These are phyloP conservation scores for Boletales sp. DNA, from an alignment of 768 basidiomycete species.

Conservation along the genomic window DNA sequence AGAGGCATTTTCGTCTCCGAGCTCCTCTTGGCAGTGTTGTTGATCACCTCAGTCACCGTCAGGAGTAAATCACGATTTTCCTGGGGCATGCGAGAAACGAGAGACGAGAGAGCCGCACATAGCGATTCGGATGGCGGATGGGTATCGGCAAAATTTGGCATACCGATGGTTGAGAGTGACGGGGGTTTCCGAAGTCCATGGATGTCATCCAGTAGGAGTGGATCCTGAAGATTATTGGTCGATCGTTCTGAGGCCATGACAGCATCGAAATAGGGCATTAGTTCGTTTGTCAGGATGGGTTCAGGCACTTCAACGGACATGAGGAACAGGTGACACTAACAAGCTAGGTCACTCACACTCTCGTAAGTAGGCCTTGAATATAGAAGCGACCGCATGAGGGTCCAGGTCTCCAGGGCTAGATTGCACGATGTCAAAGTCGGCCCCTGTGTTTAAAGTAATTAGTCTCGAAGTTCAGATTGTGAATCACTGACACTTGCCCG, in stretches of 20 bases:
- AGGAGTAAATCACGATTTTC: constrained; percentile 84
- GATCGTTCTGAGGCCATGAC: constrained; percentile 57
- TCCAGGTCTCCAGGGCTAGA: constrained; percentile 85
- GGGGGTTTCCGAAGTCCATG: constrained; percentile 65
- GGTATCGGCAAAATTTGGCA: constrained; percentile 61
- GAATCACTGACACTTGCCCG: constrained; percentile 41
- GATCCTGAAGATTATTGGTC: constrained; percentile 26
- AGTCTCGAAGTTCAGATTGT: neutral
- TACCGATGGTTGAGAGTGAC: constrained; percentile 73
- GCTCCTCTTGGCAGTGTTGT: constrained; percentile 62
- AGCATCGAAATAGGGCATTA: constrained; percentile 75
- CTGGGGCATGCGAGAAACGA: constrained; percentile 66
- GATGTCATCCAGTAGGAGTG: constrained; percentile 34
- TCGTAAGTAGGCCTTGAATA: constrained; percentile 90
- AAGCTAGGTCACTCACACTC: constrained; percentile 62
- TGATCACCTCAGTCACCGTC: constrained; percentile 79
- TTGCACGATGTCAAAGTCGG: constrained; percentile 78
- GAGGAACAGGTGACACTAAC: constrained; percentile 1
- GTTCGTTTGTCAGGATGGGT: constrained; percentile 70
- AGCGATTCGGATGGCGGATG: constrained; percentile 60
- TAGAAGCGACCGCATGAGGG: constrained; percentile 88
- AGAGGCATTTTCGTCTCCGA: constrained; percentile 89
- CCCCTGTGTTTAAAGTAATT: constrained; percentile 45
- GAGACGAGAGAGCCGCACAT: constrained; percentile 52
- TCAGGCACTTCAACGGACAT: constrained; percentile 67